Conservation (phyloP, 2,329 filamentous ascomycete species). For the Mariannaea sp. region DNA sequence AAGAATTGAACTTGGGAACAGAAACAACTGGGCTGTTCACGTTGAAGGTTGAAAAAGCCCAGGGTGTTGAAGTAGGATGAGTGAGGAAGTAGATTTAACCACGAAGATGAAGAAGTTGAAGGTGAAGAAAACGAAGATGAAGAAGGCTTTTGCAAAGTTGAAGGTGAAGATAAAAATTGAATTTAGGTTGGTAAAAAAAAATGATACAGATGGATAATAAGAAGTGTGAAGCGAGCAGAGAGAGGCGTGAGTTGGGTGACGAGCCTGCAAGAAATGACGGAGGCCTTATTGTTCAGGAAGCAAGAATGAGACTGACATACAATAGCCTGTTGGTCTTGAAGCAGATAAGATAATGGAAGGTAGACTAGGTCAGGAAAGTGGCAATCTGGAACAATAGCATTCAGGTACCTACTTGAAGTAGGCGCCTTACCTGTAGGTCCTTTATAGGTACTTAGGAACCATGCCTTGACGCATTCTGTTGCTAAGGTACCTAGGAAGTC, state of each 20-base stretch:
- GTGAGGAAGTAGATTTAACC: not conserved
- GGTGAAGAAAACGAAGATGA: conserved; percentile 18
- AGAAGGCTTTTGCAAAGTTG: conserved; percentile 5
- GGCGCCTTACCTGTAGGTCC: too few species aligned
- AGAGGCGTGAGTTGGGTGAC: conserved; percentile 17
- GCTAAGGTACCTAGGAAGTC: too few species aligned
- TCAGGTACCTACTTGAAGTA: too few species aligned
- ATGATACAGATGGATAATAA: conserved; percentile 21
- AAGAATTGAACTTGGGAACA: conserved; percentile 8
- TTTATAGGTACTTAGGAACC: too few species aligned
- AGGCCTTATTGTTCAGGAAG: conserved; percentile 25
- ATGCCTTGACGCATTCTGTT: too few species aligned
- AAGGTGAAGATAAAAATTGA: too few species aligned
- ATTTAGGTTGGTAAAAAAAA: conserved; percentile 11
- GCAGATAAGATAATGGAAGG: too few species aligned
- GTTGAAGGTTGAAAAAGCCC: not conserved
- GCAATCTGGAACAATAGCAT: too few species aligned
- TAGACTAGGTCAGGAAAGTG: too few species aligned
- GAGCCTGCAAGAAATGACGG: conserved; percentile 14
- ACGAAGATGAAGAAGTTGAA: conserved; percentile 12
- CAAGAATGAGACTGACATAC: conserved; percentile 22
- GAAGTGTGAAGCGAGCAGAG: conserved; percentile 21
- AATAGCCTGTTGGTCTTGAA: not conserved
- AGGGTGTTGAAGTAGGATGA: not conserved
- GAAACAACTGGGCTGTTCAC: not conserved